A percentile compares a stretch with the other conserved stretches of the same genome.
These are phyloP conservation scores for Botryotinia calthae DNA, from an alignment of 2,329 filamentous ascomycete genomes.

Conservation along the genomic window DNA sequence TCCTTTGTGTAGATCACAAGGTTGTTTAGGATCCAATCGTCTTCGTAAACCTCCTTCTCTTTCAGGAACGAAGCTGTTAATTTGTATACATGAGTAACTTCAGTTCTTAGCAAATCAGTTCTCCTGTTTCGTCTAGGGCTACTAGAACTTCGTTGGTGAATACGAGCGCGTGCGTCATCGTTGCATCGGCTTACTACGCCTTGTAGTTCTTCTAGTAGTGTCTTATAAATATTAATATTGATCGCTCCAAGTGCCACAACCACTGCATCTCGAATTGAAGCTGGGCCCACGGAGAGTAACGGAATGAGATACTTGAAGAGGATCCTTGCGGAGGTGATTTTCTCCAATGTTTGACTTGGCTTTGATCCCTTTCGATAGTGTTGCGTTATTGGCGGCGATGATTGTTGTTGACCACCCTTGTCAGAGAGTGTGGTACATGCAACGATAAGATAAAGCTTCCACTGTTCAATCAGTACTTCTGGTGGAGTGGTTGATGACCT, in stretches of 20 bases:
- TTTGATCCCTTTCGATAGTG: conserved; percentile 82
- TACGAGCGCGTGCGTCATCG: conserved; percentile 79
- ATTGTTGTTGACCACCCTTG: conserved; percentile 62
- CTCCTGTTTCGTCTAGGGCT: conserved; percentile 77
- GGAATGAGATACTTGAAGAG: conserved; percentile 92
- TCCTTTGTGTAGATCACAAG: conserved; percentile 88
- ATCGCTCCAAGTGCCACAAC: conserved; percentile 92
- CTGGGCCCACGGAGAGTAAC: conserved; percentile 74
- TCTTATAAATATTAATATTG: conserved; percentile 89
- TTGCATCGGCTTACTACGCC: conserved; percentile 82
- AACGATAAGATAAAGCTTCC: conserved; percentile 96
- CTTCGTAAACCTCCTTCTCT: conserved; percentile 72
- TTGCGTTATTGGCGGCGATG: conserved; percentile 59
- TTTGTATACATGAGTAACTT: conserved; percentile 95
- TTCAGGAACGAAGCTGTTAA: conserved; percentile 87
- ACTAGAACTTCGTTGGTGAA: conserved; percentile 84
- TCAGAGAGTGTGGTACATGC: conserved; percentile 93
- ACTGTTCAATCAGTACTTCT: conserved; percentile 90
- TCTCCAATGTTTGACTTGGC: conserved; percentile 65
- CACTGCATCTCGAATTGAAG: conserved; percentile 82
- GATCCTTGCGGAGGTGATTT: conserved; percentile 82
- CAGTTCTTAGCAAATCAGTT: conserved; percentile 84
- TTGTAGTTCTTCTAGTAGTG: conserved; percentile 84
- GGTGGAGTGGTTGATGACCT: conserved; percentile 70
- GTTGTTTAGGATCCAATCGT: conserved; percentile 88